phyloP scores from a whole-genome alignment of 495 filamentous ascomycete genomes.

The Xylaria sp. region DNA sequence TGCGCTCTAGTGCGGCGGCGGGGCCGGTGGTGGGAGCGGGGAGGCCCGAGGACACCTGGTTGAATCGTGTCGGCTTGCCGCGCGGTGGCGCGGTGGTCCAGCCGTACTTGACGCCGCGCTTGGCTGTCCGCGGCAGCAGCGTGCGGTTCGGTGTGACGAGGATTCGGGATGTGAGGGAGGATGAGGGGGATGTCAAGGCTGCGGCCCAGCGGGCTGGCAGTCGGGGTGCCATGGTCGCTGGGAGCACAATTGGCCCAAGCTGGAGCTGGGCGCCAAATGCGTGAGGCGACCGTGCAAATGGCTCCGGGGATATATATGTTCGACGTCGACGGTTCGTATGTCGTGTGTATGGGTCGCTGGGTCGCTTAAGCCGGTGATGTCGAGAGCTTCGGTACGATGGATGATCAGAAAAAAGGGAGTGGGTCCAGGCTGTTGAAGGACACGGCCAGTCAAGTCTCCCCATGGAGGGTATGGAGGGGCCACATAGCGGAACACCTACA shows the following conservation, averaged over 20 bases:
- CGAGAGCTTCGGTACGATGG: slow-evolving; percentile 24
- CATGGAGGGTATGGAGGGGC: slow-evolving; percentile 22
- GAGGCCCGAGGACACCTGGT: slow-evolving; percentile 56
- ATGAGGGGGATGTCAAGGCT: slow-evolving; percentile 30
- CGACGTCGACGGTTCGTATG: slow-evolving; percentile 1
- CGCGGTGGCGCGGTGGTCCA: slow-evolving; percentile 56
- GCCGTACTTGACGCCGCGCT: slow-evolving; percentile 60
- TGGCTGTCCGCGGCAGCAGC: slow-evolving; percentile 54
- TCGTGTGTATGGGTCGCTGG: background rate
- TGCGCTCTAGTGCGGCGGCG: slow-evolving; percentile 80
- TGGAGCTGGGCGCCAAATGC: slow-evolving; percentile 13
- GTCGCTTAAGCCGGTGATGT: slow-evolving; percentile 15
- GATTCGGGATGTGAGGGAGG: slow-evolving; percentile 41
- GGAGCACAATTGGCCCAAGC: slow-evolving; percentile 30
- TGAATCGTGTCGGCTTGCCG: slow-evolving; percentile 54
- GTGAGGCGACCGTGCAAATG: background rate
- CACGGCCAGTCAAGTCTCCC: slow-evolving; percentile 1
- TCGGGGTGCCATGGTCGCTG: slow-evolving; percentile 60
- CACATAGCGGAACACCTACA: background rate
- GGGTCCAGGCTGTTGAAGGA: slow-evolving; percentile 22
- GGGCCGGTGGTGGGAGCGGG: slow-evolving; percentile 72
- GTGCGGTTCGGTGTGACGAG: slow-evolving; percentile 44
- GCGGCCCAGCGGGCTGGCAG: slow-evolving; percentile 57
- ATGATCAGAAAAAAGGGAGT: slow-evolving; percentile 39
- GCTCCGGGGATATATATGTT: background rate